A percentile compares a stretch with the other conserved stretches of the same genome.
phyloP scores from a whole-genome alignment of 768 basidiomycete genomes.

The Xerocomellus intermedius region DNA sequence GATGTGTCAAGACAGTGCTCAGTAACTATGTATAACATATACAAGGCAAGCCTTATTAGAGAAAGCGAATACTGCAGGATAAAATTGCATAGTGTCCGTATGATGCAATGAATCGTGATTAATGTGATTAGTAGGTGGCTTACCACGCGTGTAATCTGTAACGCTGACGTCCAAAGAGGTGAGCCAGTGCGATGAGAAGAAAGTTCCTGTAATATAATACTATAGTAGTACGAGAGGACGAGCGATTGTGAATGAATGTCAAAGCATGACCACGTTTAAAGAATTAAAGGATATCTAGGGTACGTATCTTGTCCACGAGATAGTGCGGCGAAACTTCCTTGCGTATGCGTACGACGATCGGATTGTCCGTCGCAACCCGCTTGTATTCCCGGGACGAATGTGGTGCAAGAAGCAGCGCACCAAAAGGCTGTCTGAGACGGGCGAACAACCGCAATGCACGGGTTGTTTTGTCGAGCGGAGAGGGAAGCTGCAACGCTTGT shows the following conservation, averaged over 20 bases:
- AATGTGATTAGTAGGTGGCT: neutral
- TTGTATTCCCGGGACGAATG: constrained; percentile 12
- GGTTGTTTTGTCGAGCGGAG: constrained; percentile 15
- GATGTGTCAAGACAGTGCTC: no score
- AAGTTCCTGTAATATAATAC: no score
- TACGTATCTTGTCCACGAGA: constrained; percentile 14
- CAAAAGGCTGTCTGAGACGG: constrained; percentile 16
- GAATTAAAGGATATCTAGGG: constrained; percentile 13
- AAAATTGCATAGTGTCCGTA: no score
- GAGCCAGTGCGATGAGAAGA: neutral
- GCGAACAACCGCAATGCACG: constrained; percentile 13
- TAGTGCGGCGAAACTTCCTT: constrained; percentile 5
- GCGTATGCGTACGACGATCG: constrained; percentile 13
- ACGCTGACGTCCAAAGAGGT: neutral
- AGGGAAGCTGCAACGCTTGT: neutral
- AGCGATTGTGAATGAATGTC: neutral
- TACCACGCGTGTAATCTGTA: neutral
- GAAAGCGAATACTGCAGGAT: neutral
- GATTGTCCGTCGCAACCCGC: constrained; percentile 18
- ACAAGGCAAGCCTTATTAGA: neutral
- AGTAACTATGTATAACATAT: no score
- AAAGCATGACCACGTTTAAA: no score
- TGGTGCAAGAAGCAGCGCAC: constrained; percentile 14
- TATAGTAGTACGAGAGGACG: neutral
- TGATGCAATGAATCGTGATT: neutral